These are phyloP conservation scores for Yamadazyma sp. DNA, from an alignment of 805 yeast genomes.

Conservation along the genomic window DNA sequence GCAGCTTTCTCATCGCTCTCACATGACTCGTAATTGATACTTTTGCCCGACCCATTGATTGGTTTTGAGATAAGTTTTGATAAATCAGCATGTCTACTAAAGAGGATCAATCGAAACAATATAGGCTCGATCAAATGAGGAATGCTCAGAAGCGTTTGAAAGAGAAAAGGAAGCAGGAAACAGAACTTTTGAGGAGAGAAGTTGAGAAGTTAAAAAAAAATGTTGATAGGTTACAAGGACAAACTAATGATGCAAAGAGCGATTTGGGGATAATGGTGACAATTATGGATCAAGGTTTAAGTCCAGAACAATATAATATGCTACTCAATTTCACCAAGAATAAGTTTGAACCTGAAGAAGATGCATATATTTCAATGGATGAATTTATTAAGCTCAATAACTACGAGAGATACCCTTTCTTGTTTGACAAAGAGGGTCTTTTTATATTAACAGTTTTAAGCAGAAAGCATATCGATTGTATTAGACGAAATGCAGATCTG, in stretches of 20 bases:
- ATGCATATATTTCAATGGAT: slow-evolving; percentile 3
- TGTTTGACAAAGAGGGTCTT: slow-evolving; percentile 1
- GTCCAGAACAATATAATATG: background rate
- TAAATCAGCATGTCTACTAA: too few species aligned
- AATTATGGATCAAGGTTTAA: slow-evolving; percentile 1
- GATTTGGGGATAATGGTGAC: background rate
- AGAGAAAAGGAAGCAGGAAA: slow-evolving; percentile 2
- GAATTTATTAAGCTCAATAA: background rate
- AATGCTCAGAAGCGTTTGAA: slow-evolving; percentile 5
- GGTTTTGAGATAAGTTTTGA: too few species aligned
- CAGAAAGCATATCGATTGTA: background rate
- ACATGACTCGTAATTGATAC: too few species aligned
- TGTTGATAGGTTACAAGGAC: background rate
- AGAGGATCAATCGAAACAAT: too few species aligned
- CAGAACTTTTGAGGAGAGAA: background rate
- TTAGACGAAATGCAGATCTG: background rate
- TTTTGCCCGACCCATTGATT: too few species aligned
- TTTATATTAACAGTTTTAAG: slow-evolving; percentile 1
- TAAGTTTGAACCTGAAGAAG: slow-evolving; percentile 1
- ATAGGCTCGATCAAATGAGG: slow-evolving; percentile 8
- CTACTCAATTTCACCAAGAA: background rate
- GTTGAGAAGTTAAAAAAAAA: background rate
- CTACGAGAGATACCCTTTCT: background rate
- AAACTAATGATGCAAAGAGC: background rate
- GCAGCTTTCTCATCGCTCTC: too few species aligned